Percentiles rank a stretch among this genome's conserved stretches.
Conservation (phyloP, 176 grass and related monocot genomes). For the Typha latifolia region DNA sequence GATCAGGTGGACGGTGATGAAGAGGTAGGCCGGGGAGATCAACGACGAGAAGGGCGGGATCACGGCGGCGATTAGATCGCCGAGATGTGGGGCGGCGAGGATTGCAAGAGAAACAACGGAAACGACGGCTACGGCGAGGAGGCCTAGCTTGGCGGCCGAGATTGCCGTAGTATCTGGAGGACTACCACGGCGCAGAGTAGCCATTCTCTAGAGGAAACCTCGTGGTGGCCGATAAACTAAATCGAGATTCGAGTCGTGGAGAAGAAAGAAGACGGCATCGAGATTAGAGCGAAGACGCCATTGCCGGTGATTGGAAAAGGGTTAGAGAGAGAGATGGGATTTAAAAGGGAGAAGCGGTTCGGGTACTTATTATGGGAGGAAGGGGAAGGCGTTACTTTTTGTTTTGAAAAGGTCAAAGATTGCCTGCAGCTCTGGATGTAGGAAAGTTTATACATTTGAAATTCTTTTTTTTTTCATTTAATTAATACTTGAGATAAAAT, state of each 20-base stretch:
- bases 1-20: constrained; percentile 85
- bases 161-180: constrained; percentile 8
- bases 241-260: not conserved
- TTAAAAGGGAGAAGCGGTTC: constrained; percentile 10
- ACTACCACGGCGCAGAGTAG: constrained; percentile 1
- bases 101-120: constrained; percentile 17
- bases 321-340: not conserved
- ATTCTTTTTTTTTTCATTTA: too few relatives aligned
- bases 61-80: constrained; percentile 18
- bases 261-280: not conserved
- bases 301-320: not conserved
- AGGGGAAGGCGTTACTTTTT: constrained; percentile 5
- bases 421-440: too few relatives aligned
- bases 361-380: constrained; percentile 4
- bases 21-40: constrained; percentile 67
- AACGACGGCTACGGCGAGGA: constrained; percentile 23
- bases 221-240: not conserved
- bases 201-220: constrained; percentile 24
- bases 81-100: constrained; percentile 29
- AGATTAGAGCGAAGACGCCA: not conserved
- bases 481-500: too few relatives aligned
- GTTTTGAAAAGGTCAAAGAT: not conserved
- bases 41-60: constrained; percentile 37
- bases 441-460: too few relatives aligned
- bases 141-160: constrained; percentile 39